phyloP scores from a whole-genome alignment of 176 grass and related monocot species.

The Aegilops bicornis region DNA sequence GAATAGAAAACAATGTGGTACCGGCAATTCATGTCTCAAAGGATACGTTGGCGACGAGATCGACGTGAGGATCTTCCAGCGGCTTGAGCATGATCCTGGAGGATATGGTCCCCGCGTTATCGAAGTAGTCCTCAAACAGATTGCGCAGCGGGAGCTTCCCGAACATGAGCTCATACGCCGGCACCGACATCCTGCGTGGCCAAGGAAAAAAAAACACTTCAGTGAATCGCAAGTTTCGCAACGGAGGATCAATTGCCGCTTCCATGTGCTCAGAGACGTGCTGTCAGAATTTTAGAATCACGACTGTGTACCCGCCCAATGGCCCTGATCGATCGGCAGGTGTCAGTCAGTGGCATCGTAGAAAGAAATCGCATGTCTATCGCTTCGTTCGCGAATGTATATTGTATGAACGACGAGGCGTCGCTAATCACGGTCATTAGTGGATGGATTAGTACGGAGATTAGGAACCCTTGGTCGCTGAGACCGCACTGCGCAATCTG shows the following conservation, averaged over 20 bases:
- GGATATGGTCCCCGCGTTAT: constrained; percentile 54
- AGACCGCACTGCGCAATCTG: not conserved
- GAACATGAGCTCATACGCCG: constrained; percentile 87
- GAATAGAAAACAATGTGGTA: not conserved
- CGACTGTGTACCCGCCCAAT: not conserved
- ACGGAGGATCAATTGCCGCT: not conserved
- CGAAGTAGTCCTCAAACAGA: constrained; percentile 93
- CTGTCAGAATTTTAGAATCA: not conserved
- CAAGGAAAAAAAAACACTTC: not conserved
- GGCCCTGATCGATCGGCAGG: not conserved
- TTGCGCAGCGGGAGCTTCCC: constrained; percentile 64
- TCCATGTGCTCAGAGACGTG: not conserved
- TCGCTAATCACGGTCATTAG: not conserved
- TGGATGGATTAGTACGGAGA: not conserved
- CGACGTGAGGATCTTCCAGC: not conserved
- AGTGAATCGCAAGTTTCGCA: constrained; percentile 17
- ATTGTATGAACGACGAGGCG: not conserved
- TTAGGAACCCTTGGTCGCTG: not conserved
- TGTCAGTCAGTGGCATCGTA: too few species aligned
- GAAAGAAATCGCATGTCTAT: not conserved
- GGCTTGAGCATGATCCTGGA: constrained; percentile 72
- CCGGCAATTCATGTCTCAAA: not conserved
- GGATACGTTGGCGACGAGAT: constrained; percentile 60
- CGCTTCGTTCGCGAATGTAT: not conserved
- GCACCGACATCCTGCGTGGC: constrained; percentile 67